Base-by-base conservation (phyloP, 192 early-diverging fungal species). In the Podila epigama region DNA sequence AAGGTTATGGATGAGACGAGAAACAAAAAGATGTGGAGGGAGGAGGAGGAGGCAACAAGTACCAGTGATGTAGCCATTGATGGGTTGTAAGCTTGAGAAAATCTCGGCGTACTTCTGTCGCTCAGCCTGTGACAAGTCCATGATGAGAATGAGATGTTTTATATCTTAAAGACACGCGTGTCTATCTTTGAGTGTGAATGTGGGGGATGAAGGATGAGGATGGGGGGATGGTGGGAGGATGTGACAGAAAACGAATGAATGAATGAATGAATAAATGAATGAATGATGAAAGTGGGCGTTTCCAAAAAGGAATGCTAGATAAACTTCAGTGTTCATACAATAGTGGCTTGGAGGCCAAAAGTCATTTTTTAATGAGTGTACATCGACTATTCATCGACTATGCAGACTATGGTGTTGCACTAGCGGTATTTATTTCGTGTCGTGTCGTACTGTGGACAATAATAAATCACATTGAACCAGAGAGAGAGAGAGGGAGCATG, bases 51-150 rank as follows among this genome's bases (percentile, higher is more conserved):
- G 0, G 16, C 1, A 37, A 15, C 22, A 31, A 52, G 42, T 72
- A 88, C 86, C 87, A 42, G 80, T 58, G 73, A 88, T 73, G 61
- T 79, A 85, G 44, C 87, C 87, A 51, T 82, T 82, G 13, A 81
- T 63, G 42, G 84, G 85, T 33, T 81, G 79, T 44, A 80, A 78
- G 31, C 80, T 83, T 32, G 80, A 51, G 56, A 88, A 88, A 33
- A 88, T 88, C 62, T 84, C 85, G 18, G 81, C 80, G 63, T 86
- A 88, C 55, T 86, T 85, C 39, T 72, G 68, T 27, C 75, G 58
- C 51, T 87, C 86, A 63, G 79, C 84, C 27, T 58, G 81, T 33
- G 82, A 69, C 59, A 84, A 58, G 81, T 77, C 66, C 73, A 77
- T 77, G 68, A 36, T 70, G 69, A 15, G 18, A 31, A 15, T n/a